These are phyloP conservation scores for Lenwebbia sp. DNA, from an alignment of 345 rosid species.

Conservation along the genomic window DNA sequence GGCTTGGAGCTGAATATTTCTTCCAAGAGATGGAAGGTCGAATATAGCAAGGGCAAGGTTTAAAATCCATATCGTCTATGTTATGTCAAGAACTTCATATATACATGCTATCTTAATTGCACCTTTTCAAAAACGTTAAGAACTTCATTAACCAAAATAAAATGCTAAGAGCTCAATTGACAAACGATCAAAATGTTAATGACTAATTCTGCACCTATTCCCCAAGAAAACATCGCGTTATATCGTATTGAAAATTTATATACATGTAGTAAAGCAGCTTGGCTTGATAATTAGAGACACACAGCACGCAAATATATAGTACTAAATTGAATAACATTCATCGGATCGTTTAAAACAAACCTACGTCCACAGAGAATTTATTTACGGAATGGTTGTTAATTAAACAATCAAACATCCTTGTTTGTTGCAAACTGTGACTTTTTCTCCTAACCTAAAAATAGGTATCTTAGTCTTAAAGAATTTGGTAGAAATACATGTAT, in stretches of 20 bases:
- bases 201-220: not conserved
- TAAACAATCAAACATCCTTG: not conserved
- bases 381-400: not conserved
- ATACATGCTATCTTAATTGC: not conserved
- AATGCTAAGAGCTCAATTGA: not conserved
- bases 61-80: not conserved
- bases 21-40: not conserved
- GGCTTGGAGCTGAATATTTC: not conserved
- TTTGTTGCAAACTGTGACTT: not conserved
- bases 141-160: not conserved
- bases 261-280: not conserved
- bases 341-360: not conserved
- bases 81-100: not conserved
- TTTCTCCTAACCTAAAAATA: not conserved
- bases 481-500: not conserved
- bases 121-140: not conserved
- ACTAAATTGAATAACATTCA: not conserved
- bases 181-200: not conserved
- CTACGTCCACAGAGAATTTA: not conserved
- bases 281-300: not conserved
- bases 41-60: not conserved
- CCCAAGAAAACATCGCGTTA: not conserved
- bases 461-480: too few relatives aligned
- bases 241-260: not conserved
- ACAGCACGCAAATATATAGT: not conserved